Evolutionary conservation across 2,329 filamentous ascomycete genomes (phyloP), one percentile per base, ranked within the genome.

Genomic region (Daldinia sp.): DNA sequence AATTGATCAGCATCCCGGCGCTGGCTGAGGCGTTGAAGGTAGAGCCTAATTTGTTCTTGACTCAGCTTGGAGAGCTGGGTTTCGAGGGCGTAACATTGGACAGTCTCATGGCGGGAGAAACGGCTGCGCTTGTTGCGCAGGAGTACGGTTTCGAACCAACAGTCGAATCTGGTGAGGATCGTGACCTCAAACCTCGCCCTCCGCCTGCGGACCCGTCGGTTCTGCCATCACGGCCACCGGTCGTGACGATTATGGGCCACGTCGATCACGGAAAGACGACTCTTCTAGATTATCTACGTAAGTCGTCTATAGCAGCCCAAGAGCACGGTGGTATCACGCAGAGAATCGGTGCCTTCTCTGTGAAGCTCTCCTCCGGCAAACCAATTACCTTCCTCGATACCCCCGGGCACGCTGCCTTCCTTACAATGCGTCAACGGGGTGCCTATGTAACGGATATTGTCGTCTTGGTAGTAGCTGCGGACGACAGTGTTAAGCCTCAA

Each of bases 211-310:
- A 94, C 75, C 84, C 81, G 49, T 87, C 90, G 0, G 70, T 77
- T 11, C 78, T 97, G 6, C 93, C 93, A 1, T 77, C 81, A 30
- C 87, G 96, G 13, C 94, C 95, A 6, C 96, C 95, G 0, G 93
- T 99, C 32, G 94, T 99, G 35, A 98, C 96, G 0, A 99, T 99
- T 73, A 99, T 99, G 96, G 95, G 95, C 2, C 95, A 99, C 68
- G 95, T 99, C 71, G 96, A 99, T 75, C 95, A 99, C 76, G 95
- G 95, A 55, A 99, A 99, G 81, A 99, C 95, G 0, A 99, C 96
- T 0, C 88, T 99, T 39, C 83, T 99, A 8, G 95, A 99, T 75
- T 98, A 90, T 79, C 82, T 99, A 43, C 91, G 95, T 34, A 96
- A 97, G 71, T 95, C 94, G 1, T 97, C 93, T 5, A 88, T 99